Conservation (phyloP, 1,284 basidiomycete genomes). For the Microbotryum silenes-acaulis region DNA sequence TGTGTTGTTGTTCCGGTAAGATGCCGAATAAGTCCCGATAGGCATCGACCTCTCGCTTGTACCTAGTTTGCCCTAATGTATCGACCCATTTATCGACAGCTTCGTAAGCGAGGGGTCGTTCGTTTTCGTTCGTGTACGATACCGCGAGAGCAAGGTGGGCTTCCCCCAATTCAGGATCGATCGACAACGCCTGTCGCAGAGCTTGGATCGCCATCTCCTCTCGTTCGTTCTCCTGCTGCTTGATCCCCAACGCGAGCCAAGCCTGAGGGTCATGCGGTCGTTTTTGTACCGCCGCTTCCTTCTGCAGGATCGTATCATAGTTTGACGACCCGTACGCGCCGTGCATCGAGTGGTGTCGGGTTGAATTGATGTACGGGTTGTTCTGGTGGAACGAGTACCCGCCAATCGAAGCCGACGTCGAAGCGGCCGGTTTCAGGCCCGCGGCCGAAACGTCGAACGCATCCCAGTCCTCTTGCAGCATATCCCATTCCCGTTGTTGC, state of each 20-base stretch:
- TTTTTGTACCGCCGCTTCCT: constrained; percentile 81
- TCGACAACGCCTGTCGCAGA: constrained; percentile 67
- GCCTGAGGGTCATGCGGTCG: constrained; percentile 62
- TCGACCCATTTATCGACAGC: constrained; percentile 76
- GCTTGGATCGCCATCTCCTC: constrained; percentile 86
- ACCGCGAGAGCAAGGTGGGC: constrained; percentile 89
- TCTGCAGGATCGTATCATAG: constrained; percentile 53
- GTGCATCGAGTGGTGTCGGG: constrained; percentile 43
- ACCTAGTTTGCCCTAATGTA: constrained; percentile 35
- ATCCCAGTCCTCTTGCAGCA: constrained; percentile 77
- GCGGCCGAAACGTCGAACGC: constrained; percentile 59
- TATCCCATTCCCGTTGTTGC: constrained; percentile 51
- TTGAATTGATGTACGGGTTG: constrained; percentile 63
- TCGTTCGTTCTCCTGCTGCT: constrained; percentile 96
- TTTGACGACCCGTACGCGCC: constrained; percentile 30
- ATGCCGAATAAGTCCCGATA: constrained; percentile 38
- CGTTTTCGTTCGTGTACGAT: constrained; percentile 84
- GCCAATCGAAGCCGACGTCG: constrained; percentile 22
- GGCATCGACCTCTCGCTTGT: constrained; percentile 48
- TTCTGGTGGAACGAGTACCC: constrained; percentile 69
- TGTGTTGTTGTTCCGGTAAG: constrained; percentile 7
- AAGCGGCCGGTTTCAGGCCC: constrained; percentile 52
- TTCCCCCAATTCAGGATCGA: constrained; percentile 54
- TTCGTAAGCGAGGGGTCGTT: constrained; percentile 59
- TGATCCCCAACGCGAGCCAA: constrained; percentile 90